Base-by-base conservation (phyloP, 495 filamentous ascomycete species). In the Choiromyces venosus region DNA sequence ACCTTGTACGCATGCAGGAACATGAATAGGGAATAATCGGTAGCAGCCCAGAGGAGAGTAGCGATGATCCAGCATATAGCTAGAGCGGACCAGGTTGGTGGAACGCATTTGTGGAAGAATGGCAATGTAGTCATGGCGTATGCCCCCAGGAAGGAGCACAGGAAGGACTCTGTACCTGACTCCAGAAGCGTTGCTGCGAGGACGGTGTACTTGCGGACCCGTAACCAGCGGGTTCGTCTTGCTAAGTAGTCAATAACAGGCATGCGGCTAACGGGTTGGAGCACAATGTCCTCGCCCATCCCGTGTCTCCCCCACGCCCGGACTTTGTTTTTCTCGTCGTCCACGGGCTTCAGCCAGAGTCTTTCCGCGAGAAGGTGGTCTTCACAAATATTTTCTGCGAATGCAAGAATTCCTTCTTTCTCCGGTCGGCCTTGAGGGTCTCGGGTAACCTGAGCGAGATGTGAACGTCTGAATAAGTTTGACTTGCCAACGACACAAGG, bases 401-500 rank as follows among this genome's bases (percentile, higher is more conserved):
- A 98, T 76, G 67, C 83, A 77, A 69, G 86, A 80, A 75, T 83
- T 73, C 78, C 86, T 64, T 75, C 39, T 82, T 81, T 76, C 86
- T 81, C 68, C 83, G 77, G 65, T 75, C 71, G 33, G 82, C 84
- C 79, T 84, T 87, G 56, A 69, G 85, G 29, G 79, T 76, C 12
- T 84, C 86, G 67, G n/a, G 94, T 97, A 29, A 96, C 86, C 72
- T 87, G 87, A 79, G 93, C 87, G 37, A 99, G 88, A 79, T 99
- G 94, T 0, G 93, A 94, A 67, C 90, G 91, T 37, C 95, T 91
- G 85, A 98, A 98, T 91, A 99, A 96, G 83, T 95, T 98, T 70
- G 92, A 96, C 83, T 99, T 99, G 37, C 95, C 95, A 8, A 98
- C 91, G 70, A 96, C 92, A 82, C 96, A 98, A 8, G 96, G 94